These are phyloP conservation scores for Cyphellophora attinorum DNA, from an alignment of 2,329 filamentous ascomycete species.

Conservation along the genomic window DNA sequence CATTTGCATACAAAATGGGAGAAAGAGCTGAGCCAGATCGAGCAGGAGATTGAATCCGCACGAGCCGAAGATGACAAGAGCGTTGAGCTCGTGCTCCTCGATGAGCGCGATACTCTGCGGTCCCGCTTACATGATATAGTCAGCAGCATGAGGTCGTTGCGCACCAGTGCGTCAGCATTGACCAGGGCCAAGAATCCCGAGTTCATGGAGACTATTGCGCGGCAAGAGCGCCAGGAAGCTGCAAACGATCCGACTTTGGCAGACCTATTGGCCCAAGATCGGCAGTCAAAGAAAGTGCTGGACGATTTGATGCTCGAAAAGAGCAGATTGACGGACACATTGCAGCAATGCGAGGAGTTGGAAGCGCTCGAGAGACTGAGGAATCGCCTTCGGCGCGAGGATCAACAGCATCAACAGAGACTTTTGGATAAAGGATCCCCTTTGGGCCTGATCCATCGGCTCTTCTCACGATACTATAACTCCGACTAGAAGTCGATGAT, in stretches of 20 bases:
- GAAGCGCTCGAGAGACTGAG: no score
- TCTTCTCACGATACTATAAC: no score
- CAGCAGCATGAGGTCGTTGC: neutral
- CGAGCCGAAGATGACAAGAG: neutral
- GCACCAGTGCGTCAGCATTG: neutral
- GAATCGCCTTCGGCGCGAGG: no score
- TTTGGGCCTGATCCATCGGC: no score
- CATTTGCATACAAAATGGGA: neutral
- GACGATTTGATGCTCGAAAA: no score
- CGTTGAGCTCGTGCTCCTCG: neutral
- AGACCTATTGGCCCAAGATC: no score
- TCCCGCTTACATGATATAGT: neutral
- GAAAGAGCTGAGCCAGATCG: neutral
- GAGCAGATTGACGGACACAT: no score
- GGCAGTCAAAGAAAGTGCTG: no score
- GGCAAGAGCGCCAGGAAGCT: neutral
- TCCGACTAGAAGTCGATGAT: no score
- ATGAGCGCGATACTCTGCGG: neutral
- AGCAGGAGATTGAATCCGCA: neutral
- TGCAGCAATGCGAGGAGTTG: no score
- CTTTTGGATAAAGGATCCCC: no score
- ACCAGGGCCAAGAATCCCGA: neutral
- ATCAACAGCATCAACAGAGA: no score
- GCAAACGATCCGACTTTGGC: neutral
- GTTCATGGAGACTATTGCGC: neutral